A percentile compares a stretch with the other conserved stretches of the same genome.
Evolutionary conservation across 2,329 filamentous ascomycete species (phyloP).

Genomic region (Sarocladiaceae sp.): DNA sequence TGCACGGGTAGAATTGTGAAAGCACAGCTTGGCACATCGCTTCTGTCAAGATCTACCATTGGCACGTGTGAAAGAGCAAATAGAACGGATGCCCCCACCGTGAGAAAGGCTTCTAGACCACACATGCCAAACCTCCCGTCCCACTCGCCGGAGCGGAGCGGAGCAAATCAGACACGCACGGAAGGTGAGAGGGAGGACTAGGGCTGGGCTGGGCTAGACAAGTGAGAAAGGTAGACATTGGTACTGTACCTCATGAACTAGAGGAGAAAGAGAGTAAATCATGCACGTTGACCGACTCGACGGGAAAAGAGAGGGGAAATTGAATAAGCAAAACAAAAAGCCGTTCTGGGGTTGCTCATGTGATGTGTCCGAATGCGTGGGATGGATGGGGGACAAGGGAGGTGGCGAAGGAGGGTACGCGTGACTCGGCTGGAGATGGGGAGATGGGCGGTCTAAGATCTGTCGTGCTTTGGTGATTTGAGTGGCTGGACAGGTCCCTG

Average conservation of each 20-base stretch:
- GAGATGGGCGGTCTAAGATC: not conserved
- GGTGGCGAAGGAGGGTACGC: not conserved
- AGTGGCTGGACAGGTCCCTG: no score
- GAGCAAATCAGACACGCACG: not conserved
- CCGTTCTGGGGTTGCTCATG: not conserved
- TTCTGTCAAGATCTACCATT: no score
- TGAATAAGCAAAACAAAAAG: slow-evolving; percentile 2
- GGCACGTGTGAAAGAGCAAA: slow-evolving; percentile 2
- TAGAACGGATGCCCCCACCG: slow-evolving; percentile 1
- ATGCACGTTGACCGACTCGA: not conserved
- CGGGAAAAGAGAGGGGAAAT: not conserved
- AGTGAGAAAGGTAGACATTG: no score
- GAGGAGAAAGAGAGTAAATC: no score
- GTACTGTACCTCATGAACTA: no score
- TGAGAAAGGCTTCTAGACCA: slow-evolving; percentile 6
- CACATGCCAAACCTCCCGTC: not conserved
- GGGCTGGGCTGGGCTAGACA: no score
- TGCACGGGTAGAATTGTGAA: no score
- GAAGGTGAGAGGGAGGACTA: no score
- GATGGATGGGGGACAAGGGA: not conserved
- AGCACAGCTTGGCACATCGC: no score
- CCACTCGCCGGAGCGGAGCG: not conserved
- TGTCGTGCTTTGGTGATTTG: no score
- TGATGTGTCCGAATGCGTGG: slow-evolving; percentile 2
- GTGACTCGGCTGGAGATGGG: not conserved